Evolutionary conservation across 106 monocot species (phyloP).

Genomic region (Dendrobium officinale): DNA sequence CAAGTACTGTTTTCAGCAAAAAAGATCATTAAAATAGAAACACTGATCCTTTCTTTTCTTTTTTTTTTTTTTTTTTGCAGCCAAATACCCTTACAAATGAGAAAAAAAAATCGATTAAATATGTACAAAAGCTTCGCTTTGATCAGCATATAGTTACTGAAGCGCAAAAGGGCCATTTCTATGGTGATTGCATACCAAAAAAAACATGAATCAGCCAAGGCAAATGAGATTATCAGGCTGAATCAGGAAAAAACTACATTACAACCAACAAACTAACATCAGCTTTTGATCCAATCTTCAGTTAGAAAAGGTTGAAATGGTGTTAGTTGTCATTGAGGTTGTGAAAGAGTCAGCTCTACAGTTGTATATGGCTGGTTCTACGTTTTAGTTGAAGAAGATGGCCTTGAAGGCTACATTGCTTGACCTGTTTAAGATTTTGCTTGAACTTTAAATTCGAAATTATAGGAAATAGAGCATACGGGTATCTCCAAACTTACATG

Average conservation of each 20-base stretch:
- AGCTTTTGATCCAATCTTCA: constrained; percentile 3
- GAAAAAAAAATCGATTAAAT: not conserved
- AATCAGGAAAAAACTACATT: not conserved
- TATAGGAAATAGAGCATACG: not conserved
- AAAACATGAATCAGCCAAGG: constrained; percentile 11
- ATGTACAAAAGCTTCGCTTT: not conserved
- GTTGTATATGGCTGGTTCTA: constrained; percentile 14
- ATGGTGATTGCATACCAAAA: constrained; percentile 13
- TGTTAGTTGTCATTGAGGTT: constrained; percentile 13
- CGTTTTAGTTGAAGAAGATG: constrained; percentile 21
- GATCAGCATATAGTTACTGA: not conserved
- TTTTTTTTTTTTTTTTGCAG: not conserved
- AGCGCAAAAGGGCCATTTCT: not conserved
- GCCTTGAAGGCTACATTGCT: constrained; percentile 19
- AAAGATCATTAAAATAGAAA: not conserved
- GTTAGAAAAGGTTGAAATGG: constrained; percentile 19
- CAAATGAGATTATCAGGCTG: not conserved
- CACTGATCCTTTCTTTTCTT: not conserved
- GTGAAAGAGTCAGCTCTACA: constrained; percentile 10
- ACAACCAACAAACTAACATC: not conserved
- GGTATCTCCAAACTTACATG: constrained; percentile 48
- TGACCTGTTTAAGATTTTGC: constrained; percentile 17
- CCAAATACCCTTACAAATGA: not conserved
- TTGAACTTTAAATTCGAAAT: not conserved
- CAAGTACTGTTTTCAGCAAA: not conserved